phyloP scores from a whole-genome alignment of 2,329 filamentous ascomycete genomes.

The Apiospora saccharicola region DNA sequence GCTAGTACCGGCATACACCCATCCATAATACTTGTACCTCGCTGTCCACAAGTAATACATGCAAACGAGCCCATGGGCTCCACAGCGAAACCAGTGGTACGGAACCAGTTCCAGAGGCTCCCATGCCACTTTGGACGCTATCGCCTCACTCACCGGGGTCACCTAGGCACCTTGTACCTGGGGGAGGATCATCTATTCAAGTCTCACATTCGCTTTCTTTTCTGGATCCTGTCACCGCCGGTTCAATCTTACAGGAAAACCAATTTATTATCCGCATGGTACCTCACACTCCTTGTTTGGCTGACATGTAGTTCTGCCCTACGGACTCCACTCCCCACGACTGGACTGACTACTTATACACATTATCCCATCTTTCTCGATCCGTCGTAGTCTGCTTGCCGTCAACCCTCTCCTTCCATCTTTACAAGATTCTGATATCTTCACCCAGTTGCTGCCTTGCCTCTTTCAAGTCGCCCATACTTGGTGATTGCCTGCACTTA shows the following conservation, averaged over 20 bases:
- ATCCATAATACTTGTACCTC: conserved; percentile 15
- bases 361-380: conserved; percentile 20
- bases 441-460: neutral
- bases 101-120: conserved; percentile 23
- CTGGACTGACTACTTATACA: conserved; percentile 17
- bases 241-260: conserved; percentile 23
- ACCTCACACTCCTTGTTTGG: conserved; percentile 15
- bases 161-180: conserved; percentile 22
- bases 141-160: conserved; percentile 24
- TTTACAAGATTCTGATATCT: conserved; percentile 10
- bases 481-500: neutral
- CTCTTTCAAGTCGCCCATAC: neutral
- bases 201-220: conserved; percentile 26
- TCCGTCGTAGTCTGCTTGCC: conserved; percentile 18
- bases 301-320: conserved; percentile 23
- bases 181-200: conserved; percentile 22
- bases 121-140: conserved; percentile 20
- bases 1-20: conserved; percentile 25
- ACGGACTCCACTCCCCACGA: conserved; percentile 24
- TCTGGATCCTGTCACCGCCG: conserved; percentile 26
- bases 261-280: conserved; percentile 21
- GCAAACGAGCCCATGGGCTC: conserved; percentile 21
- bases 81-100: conserved; percentile 24
- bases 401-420: conserved; percentile 15
- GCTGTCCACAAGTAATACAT: conserved; percentile 22